Conservation (phyloP, 1,284 basidiomycete species). For the Anthracocystis setariae region DNA sequence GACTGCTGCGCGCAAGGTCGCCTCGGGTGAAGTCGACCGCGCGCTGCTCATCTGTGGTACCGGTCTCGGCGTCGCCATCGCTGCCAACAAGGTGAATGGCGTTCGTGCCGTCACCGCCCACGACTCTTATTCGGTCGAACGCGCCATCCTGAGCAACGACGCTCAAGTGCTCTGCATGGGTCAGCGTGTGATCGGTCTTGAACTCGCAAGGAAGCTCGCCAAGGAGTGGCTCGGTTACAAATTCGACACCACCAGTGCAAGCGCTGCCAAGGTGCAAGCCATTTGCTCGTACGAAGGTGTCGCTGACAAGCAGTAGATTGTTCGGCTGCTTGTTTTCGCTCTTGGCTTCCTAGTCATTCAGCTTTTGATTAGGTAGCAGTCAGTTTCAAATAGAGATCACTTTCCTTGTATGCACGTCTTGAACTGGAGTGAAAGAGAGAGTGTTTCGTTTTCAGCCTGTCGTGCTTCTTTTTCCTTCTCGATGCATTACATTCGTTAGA, state of each 20-base stretch:
- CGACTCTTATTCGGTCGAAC: slow-evolving; percentile 70
- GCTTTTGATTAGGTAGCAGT: no score
- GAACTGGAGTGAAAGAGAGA: no score
- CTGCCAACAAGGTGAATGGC: slow-evolving; percentile 69
- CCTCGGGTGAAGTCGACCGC: slow-evolving; percentile 69
- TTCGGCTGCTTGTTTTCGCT: neutral
- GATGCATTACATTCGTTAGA: no score
- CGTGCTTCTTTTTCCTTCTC: no score
- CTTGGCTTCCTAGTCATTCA: no score
- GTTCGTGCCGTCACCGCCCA: slow-evolving; percentile 69
- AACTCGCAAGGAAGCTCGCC: slow-evolving; percentile 69
- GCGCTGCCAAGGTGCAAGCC: slow-evolving; percentile 69
- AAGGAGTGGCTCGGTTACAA: slow-evolving; percentile 70
- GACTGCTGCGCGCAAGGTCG: slow-evolving; percentile 69
- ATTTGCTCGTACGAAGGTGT: slow-evolving; percentile 60
- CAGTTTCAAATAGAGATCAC: no score
- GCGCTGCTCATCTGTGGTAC: slow-evolving; percentile 70
- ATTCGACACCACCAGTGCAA: slow-evolving; percentile 68
- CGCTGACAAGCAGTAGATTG: slow-evolving; percentile 43
- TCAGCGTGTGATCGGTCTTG: slow-evolving; percentile 70
- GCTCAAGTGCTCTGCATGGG: slow-evolving; percentile 70
- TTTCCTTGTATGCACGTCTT: no score
- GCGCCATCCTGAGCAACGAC: slow-evolving; percentile 70
- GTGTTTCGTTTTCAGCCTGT: no score
- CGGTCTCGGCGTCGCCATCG: slow-evolving; percentile 69